Evolutionary conservation across 208 protist genomes (phyloP), one percentile per base, ranked within the genome.

Genomic region (Leishmania amazonensis): DNA sequence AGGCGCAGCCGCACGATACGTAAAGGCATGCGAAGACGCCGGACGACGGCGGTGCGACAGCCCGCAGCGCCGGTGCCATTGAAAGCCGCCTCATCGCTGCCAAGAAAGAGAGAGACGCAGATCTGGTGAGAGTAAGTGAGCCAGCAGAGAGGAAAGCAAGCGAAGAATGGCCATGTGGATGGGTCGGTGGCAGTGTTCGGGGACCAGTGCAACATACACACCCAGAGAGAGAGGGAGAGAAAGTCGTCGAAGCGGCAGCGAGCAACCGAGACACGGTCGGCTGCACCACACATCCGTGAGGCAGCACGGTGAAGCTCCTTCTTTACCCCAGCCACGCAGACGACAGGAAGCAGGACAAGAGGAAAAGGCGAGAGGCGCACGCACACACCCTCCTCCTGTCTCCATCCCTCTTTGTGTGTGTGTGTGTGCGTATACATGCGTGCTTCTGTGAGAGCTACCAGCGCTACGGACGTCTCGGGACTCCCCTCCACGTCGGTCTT

Each of bases 31-130:
- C 49, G 24, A 40, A 49, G 40, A 24, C 31, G 24, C 42, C 49
- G 13, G 53, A 35, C 38, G 57, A 42, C 31, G 74, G 31, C 19
- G 38, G 13, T 2, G 51, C 40, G 21, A 57, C 11, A 40, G 65
- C 35, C 80, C 75, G 64, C 51, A 75, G 53, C 51, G 64, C 11
- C 7, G 47, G 73, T 3, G 73, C 54, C 64, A 49, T 45, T 5
- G 75, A 60, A 68, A 84, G 38, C 15, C 65, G 74, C 51, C 24
- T 47, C 80, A 84, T 84, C 11, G 67, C 58, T 45, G 54, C 3
- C 21, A 24, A 31, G 47, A 62, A 9, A 47, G 6, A 21, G 40
- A 53, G 24, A 17, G 38, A 47, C 2, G 15, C 5, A 31, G 3
- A 74, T 31, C 24, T 31, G 40, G 21, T 38, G 28, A 51, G 28